Evolutionary conservation across 2,329 filamentous ascomycete species (phyloP), one percentile per base, ranked within the genome.

Genomic region (Calonectria leucothoes): DNA sequence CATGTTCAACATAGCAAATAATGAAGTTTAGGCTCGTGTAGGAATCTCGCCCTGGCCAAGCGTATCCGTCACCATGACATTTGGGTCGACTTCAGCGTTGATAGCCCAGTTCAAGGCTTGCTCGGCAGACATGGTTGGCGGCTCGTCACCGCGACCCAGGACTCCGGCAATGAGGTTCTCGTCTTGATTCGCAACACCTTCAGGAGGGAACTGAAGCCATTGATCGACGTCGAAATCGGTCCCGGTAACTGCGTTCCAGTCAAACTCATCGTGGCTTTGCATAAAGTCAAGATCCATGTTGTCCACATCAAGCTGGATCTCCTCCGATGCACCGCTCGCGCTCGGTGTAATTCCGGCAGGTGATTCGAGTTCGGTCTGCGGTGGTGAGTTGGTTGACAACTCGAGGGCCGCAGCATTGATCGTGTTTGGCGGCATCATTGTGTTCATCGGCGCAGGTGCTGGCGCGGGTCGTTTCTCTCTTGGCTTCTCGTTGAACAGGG

Each of bases 171-270:
- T 82, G 57, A 85, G 77, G 29, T 81, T 81, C 31, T 85, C 85
- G n/a, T 84, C 85, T 10, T 80, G 78, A 42, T 82, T 83, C 72
- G 83, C 86, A 14, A 85, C 84, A 8, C 86, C 87, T 64, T 90
- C 89, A 2, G 86, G 85, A 7, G 89, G 89, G 74, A 90, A 91
- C 72, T 91, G 88, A 27, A 91, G 84, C 88, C 89, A 91, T 77
- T 91, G 89, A 71, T 91, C 89, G 67, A 91, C 89, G 69, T 91
- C 89, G 72, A 91, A 87, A 73, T 90, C 89, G 11, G 88, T 87
- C 7, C 86, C 88, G 20, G 88, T 84, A 5, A 89, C 83, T 25
- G 87, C 86, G 75, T 88, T 88, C 89, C 89, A 91, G 75, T 90
- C 89, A 70, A 90, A 89, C 66, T 88, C 87, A 57, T 87, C 87